Base-by-base conservation (phyloP, 805 yeast species). In the Tetrapisispora nanseiensis region DNA sequence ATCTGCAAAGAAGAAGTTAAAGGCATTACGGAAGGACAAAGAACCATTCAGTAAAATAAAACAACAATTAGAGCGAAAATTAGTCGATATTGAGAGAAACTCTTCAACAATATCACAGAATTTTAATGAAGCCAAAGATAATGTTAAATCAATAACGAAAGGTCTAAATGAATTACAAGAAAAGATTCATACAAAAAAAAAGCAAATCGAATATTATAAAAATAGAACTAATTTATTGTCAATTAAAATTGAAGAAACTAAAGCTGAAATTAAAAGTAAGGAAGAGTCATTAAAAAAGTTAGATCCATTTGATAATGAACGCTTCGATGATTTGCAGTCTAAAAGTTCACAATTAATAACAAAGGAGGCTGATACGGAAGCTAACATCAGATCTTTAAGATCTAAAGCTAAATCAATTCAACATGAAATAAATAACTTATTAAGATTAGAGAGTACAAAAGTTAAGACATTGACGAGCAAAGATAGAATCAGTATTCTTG, bases 401-500 rank as follows among this genome's bases (percentile, higher is more conserved):
- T 47, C 40, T 2, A 54, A 62, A 35, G 57, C 63, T 1, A 42
- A 53, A 3, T 56, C 69, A 6, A 64, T 67, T 19, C 70, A 69
- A 41, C 57, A 69, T 42, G 73, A 71, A 44, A 57, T 68, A 18
- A 52, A 69, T 27, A 59, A 59, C 13, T 45, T 67, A 10, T 52
- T 65, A 27, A 47, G 49, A 19, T 67, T 70, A 39, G 49, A 68
- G 0, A 61, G 55, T 3, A 52, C 51, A 2, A 48, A 71, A 20
- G 65, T 69, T 42, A 59, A 63, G 6, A 62, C 63, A 19, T 55
- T 71, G 27, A 58, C 58, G 23, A 66, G 75, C 8, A 70, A 66
- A 12, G 89, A 82, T 55, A 71, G 72, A 51, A 54, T 81, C 3
- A 66, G 65, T 13, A 51, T 75, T 3, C 55, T 82, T 20, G 38